Percentiles rank a stretch among this genome's conserved stretches.
Conservation (phyloP, 179 eudicot species). For the Beta corolliflora region DNA sequence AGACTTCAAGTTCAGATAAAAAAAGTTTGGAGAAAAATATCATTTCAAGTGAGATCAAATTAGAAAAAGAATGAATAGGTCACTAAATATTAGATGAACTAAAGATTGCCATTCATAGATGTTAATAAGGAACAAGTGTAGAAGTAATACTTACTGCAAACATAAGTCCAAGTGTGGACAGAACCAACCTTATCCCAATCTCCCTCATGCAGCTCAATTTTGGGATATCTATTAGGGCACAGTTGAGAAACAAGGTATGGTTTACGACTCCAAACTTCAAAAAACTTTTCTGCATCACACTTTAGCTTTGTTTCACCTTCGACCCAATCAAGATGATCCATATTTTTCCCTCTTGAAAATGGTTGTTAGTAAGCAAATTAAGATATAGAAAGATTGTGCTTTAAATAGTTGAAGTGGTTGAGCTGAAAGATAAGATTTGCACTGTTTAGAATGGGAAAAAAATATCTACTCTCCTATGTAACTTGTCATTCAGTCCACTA, state of each 20-base stretch:
- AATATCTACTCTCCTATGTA: no score
- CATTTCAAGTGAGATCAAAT: no score
- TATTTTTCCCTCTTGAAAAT: neutral
- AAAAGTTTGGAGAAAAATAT: no score
- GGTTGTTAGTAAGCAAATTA: neutral
- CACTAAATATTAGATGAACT: no score
- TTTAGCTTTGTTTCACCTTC: constrained; percentile 25
- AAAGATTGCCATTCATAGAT: no score
- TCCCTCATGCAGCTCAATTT: constrained; percentile 17
- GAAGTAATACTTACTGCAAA: constrained; percentile 12
- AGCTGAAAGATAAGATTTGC: no score
- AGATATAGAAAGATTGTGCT: neutral
- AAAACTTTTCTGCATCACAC: constrained; percentile 24
- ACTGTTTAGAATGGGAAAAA: no score
- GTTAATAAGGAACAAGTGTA: no score
- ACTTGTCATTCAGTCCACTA: no score
- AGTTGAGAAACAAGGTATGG: constrained; percentile 9
- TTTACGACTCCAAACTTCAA: constrained; percentile 17
- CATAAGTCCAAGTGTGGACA: constrained; percentile 15
- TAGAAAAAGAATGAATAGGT: no score
- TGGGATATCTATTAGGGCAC: constrained; percentile 21
- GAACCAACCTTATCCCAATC: constrained; percentile 20
- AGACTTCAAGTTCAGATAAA: no score
- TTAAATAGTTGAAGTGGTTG: neutral
- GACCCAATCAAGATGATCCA: constrained; percentile 23